Evolutionary conservation across 1,139 yeast species (phyloP).

Genomic region (Kodamaea ohmeri): DNA sequence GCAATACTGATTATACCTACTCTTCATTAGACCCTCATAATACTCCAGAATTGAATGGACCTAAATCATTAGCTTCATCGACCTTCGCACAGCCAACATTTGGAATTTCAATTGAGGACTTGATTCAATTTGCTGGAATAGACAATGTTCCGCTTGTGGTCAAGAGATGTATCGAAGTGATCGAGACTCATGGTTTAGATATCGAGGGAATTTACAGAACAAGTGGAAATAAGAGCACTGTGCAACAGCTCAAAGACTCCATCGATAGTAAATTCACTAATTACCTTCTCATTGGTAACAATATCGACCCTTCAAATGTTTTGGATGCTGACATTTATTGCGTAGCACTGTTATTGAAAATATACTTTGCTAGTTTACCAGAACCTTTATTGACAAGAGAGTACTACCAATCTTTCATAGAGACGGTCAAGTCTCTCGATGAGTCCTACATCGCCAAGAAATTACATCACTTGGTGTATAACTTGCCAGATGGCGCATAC

Average conservation of each 20-base stretch:
- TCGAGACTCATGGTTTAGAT: conserved; percentile 79
- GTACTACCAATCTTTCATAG: conserved; percentile 57
- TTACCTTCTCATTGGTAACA: conserved; percentile 43
- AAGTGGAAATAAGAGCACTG: conserved; percentile 73
- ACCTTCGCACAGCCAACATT: conserved; percentile 56
- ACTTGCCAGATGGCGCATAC: conserved; percentile 91
- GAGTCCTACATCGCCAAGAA: conserved; percentile 62
- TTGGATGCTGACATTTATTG: conserved; percentile 70
- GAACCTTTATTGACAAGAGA: conserved; percentile 65
- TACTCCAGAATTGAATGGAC: conserved; percentile 37
- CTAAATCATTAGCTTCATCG: conserved; percentile 32
- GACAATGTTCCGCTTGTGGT: conserved; percentile 92
- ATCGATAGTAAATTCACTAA: conserved; percentile 80
- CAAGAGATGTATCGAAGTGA: conserved; percentile 80
- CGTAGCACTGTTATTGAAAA: conserved; percentile 68
- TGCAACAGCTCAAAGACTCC: conserved; percentile 66
- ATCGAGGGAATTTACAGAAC: conserved; percentile 89
- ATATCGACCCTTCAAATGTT: conserved; percentile 44
- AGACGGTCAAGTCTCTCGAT: conserved; percentile 63
- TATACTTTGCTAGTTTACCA: conserved; percentile 66
- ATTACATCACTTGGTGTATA: conserved; percentile 82
- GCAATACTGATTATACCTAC: conserved; percentile 11
- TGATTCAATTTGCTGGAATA: conserved; percentile 74
- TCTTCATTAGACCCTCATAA: conserved; percentile 41
- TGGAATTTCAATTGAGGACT: conserved; percentile 74